Evolutionary conservation across 192 early-diverging fungal genomes (phyloP), one percentile per base, ranked within the genome.

Genomic region (Gaertneriomyces semiglobifer): DNA sequence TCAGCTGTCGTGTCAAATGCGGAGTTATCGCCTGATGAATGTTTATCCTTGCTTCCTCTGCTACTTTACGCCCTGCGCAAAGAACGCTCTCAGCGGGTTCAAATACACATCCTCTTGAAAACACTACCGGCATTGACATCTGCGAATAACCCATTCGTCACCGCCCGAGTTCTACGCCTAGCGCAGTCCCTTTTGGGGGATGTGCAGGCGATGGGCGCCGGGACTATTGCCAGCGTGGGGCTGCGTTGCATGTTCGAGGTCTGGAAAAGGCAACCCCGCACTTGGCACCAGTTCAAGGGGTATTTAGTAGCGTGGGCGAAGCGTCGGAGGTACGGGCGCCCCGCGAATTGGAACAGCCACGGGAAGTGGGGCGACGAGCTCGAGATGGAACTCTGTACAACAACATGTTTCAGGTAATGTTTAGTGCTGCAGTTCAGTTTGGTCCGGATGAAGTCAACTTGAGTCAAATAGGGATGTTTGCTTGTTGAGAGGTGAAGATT

Each of bases 241-340:
- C 12, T 71, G 5, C 61, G 69, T 10, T 41, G 16, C 20, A 12
- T 71, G 46, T 33, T 71, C 12, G 53, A 63, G 51, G 33, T 71
- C n/a, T 63, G 61, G 69, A 63, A 64, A 33, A 12, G 54, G 7
- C 69, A 71, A 43, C 62, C 62, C 42, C 51, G 69, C 40, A 43
- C 58, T 9, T 71, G 69, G 69, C 42, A 53, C 18, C 62, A 63
- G 16, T 48, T 71, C 38, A 63, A 59, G 44, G 69, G 62, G 10
- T 25, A 55, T 9, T 42, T 71, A 5, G 39, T 50, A 6, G 46
- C 50, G 12, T 71, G 60, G 54, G 56, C 47, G 12, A 63, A 59
- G 44, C 53, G 61, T 18, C 12, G 69, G 50, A n/a, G 62, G 56
- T 48, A 64, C 48, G 69, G 69, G 12, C 48, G 69, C 19, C 60